Percentiles rank a stretch among this genome's conserved stretches.
phyloP scores from a whole-genome alignment of 495 filamentous ascomycete genomes.

The Podospora comata region DNA sequence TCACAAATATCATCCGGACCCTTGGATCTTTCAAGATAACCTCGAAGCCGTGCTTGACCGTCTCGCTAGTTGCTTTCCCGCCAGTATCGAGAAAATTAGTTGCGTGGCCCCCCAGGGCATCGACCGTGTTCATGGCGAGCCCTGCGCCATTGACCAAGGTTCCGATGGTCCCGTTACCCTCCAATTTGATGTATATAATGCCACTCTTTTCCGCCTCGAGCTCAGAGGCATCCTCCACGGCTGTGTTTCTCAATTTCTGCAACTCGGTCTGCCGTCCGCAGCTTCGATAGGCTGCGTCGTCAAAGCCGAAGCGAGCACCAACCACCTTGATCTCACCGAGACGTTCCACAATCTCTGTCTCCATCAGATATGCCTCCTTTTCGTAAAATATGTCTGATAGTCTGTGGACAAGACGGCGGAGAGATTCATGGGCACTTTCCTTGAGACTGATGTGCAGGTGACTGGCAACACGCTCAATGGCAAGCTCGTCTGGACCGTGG shows the following conservation, averaged over 20 bases:
- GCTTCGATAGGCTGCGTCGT: slow-evolving; percentile 73
- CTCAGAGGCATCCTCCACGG: slow-evolving; percentile 55
- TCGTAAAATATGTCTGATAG: slow-evolving; percentile 61
- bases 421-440: slow-evolving; percentile 27
- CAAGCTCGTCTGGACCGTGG: slow-evolving; percentile 46
- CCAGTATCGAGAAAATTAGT: slow-evolving; percentile 90
- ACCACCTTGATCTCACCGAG: slow-evolving; percentile 48
- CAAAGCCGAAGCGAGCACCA: slow-evolving; percentile 59
- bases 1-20: slow-evolving; percentile 76
- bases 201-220: slow-evolving; percentile 65
- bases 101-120: slow-evolving; percentile 65
- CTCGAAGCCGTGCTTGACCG: slow-evolving; percentile 72
- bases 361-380: slow-evolving; percentile 65
- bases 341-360: slow-evolving; percentile 44
- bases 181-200: slow-evolving; percentile 67
- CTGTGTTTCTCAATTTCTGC: slow-evolving; percentile 53
- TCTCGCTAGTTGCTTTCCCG: slow-evolving; percentile 83
- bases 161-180: slow-evolving; percentile 55
- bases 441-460: slow-evolving; percentile 26
- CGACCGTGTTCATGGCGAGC: slow-evolving; percentile 89
- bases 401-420: slow-evolving; percentile 50
- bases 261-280: slow-evolving; percentile 61
- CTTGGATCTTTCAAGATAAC: slow-evolving; percentile 67
- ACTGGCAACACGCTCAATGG: slow-evolving; percentile 43
- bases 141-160: slow-evolving; percentile 86